Evolutionary conservation across 768 basidiomycete genomes (phyloP).

Genomic region (Tephrocybe sp.): DNA sequence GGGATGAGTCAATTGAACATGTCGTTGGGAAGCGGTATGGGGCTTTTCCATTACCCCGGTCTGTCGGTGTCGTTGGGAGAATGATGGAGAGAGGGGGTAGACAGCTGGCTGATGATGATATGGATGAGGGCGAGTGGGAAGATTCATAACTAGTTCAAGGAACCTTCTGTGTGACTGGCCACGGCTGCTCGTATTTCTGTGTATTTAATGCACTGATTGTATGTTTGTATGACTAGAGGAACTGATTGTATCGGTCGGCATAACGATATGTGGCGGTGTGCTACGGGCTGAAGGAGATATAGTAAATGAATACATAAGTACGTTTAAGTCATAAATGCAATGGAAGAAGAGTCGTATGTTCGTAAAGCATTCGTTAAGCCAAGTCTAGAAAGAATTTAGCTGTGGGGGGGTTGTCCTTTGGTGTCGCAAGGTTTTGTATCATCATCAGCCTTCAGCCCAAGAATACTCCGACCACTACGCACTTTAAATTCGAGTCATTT

Average conservation of each 20-base stretch:
- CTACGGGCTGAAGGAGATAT: too few relatives aligned
- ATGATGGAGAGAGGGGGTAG: conserved; percentile 27
- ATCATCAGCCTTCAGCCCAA: background rate
- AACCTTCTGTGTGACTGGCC: background rate
- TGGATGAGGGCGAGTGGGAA: conserved; percentile 29
- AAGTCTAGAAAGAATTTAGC: too few relatives aligned
- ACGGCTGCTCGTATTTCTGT: background rate
- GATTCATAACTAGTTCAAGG: conserved; percentile 11
- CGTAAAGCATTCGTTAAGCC: too few relatives aligned
- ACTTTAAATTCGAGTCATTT: background rate
- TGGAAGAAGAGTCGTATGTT: too few relatives aligned
- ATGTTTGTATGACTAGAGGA: conserved; percentile 3
- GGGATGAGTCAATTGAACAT: conserved; percentile 32
- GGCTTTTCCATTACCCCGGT: conserved; percentile 15
- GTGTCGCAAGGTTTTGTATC: too few relatives aligned
- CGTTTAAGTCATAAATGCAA: too few relatives aligned
- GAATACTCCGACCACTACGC: conserved; percentile 1
- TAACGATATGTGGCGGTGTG: too few relatives aligned
- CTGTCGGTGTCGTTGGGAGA: conserved; percentile 9
- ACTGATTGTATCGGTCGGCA: background rate
- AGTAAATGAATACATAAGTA: too few relatives aligned
- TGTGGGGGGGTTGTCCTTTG: too few relatives aligned
- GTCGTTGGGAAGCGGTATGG: conserved; percentile 21
- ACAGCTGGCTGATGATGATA: conserved; percentile 14
- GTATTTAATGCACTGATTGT: background rate